Base-by-base conservation (phyloP, 164 flowering plant genomes). In the Vitis amurensis region DNA sequence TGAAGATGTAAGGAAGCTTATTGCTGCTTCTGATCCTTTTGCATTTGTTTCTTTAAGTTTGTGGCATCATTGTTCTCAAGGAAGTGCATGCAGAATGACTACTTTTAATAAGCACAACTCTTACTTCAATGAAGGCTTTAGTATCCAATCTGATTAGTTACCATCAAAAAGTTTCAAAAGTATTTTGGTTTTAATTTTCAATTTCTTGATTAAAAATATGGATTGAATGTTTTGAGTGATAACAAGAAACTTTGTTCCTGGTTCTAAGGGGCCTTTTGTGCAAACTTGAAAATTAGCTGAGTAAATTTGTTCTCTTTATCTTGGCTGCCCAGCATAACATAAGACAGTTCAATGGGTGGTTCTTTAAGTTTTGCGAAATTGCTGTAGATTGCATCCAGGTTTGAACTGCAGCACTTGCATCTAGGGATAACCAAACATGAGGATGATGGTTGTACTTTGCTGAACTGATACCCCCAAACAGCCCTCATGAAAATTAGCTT, bases 1-100 rank as follows among this genome's bases (percentile, higher is more conserved):
- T 51, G 95, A 87, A 75, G 97, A 93, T 86, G 99, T 94, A 88
- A 89, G 96, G 59, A 27, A 61, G 15, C 68, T 51, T 61, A 11
- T n/a, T 68, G 16, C 8, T 58, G 8, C 64, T 66, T 63, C 44
- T 16, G 30, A 11, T 31, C 9, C 50, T 69, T 48, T 8, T 50
- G 23, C 27, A 7, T 14, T 53, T 49, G 11, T 17, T 27, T 11
- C 29, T 64, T 27, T 64, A 30, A 17, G 13, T n/a, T 53, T 37
- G 4, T 37, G 44, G 44, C 23, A n/a, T 8, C 30, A 29, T 66
- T 6, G n/a, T 30, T 66, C 17, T 44, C 12, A 52, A 15, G 49
- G 49, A 53, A 23, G 9, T 61, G 14, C 4, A 52, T 66, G n/a
- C 8, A 0, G 11, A 55, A 51, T 27, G 5, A 16, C 55, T 2